Percentiles rank a stretch among this genome's conserved stretches.
These are phyloP conservation scores for Hyaloscypha hepaticicola DNA, from an alignment of 495 filamentous ascomycete genomes.

Conservation along the genomic window DNA sequence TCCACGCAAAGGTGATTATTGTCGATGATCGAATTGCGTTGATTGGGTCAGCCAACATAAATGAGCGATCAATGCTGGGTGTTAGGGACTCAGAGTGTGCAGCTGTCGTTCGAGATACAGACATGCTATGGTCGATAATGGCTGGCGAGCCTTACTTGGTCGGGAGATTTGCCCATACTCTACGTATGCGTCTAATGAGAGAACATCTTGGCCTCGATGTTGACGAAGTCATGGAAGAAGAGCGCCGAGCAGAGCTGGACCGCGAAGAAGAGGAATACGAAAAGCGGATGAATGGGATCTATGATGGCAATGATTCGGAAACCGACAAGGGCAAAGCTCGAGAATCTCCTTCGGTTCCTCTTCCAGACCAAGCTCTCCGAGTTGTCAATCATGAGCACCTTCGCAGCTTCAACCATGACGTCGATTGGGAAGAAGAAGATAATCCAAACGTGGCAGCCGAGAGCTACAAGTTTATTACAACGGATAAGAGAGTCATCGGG, in stretches of 20 bases:
- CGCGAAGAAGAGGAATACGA: conserved; percentile 46
- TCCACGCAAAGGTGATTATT: conserved; percentile 96
- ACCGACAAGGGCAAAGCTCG: background rate
- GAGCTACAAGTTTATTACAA: conserved; percentile 51
- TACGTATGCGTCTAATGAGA: conserved; percentile 92
- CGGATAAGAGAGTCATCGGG: conserved; percentile 61
- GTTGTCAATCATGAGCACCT: conserved; percentile 49
- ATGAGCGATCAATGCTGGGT: conserved; percentile 94
- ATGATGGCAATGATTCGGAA: conserved; percentile 37
- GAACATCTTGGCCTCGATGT: conserved; percentile 96
- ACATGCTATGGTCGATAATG: conserved; percentile 93
- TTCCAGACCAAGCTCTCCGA: conserved; percentile 25
- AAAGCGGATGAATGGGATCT: conserved; percentile 54
- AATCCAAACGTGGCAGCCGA: conserved; percentile 39
- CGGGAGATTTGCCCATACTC: conserved; percentile 87
- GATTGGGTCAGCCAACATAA: conserved; percentile 98
- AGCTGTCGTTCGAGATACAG: conserved; percentile 86
- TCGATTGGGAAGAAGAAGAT: conserved; percentile 38
- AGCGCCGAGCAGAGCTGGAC: conserved; percentile 56
- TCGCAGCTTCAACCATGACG: conserved; percentile 83
- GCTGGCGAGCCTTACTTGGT: conserved; percentile 83
- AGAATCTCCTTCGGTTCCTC: background rate
- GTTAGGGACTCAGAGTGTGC: conserved; percentile 90
- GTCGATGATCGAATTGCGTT: conserved; percentile 92
- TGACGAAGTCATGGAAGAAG: conserved; percentile 84